Conservation (phyloP, 768 basidiomycete species). For the Boletus subparvulus region DNA sequence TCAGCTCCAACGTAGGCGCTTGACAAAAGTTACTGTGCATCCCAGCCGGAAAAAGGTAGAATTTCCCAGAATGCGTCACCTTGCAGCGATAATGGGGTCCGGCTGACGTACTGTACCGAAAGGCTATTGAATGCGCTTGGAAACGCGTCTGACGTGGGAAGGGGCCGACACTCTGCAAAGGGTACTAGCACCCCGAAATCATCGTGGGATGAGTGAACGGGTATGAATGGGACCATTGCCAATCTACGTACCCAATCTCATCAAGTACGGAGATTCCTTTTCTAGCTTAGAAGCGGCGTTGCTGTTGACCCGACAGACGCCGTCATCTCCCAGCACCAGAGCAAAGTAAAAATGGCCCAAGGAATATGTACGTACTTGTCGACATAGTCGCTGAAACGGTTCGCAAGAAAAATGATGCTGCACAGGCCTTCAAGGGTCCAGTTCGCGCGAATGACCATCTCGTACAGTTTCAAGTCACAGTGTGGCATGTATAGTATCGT, state of each 20-base stretch:
- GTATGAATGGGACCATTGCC: not conserved
- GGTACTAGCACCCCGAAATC: slow-evolving; percentile 41
- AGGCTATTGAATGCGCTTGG: slow-evolving; percentile 70
- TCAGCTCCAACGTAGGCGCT: not conserved
- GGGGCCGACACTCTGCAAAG: slow-evolving; percentile 43
- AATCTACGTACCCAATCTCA: slow-evolving; percentile 49
- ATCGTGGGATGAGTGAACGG: slow-evolving; percentile 9
- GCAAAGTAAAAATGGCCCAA: too few species aligned
- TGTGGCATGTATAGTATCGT: slow-evolving; percentile 80
- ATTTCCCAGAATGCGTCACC: slow-evolving; percentile 28
- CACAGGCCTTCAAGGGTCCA: slow-evolving; percentile 50
- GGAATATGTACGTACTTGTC: slow-evolving; percentile 50
- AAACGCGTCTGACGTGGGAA: slow-evolving; percentile 50
- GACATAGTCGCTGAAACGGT: slow-evolving; percentile 63
- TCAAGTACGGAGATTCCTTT: slow-evolving; percentile 51
- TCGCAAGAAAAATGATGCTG: slow-evolving; percentile 59
- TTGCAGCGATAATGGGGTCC: slow-evolving; percentile 21
- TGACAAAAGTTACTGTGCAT: not conserved
- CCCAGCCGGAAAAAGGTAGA: not conserved
- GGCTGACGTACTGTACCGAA: slow-evolving; percentile 51
- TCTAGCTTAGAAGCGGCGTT: slow-evolving; percentile 51
- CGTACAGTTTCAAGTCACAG: slow-evolving; percentile 71
- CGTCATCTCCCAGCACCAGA: not conserved
- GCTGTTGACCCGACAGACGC: slow-evolving; percentile 36
- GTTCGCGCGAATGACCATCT: slow-evolving; percentile 60